A percentile compares a stretch with the other conserved stretches of the same genome.
Evolutionary conservation across 1,284 basidiomycete genomes (phyloP).

Genomic region (Cerioporus squamosus): DNA sequence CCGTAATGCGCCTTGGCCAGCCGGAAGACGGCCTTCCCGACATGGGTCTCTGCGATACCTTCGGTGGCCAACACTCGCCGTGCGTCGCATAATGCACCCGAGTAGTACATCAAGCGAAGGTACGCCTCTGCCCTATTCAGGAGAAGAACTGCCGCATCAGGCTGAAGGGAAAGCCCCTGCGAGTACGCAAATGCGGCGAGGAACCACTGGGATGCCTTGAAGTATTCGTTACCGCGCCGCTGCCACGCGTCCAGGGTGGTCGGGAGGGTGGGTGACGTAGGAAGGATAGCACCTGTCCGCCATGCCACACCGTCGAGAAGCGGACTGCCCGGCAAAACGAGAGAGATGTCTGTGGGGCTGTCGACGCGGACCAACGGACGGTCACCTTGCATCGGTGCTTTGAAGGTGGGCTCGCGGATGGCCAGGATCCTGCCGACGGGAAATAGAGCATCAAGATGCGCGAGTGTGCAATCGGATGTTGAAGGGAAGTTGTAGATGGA

Average conservation of each 20-base stretch:
- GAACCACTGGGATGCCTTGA: slow-evolving; percentile 26
- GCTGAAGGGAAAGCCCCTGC: slow-evolving; percentile 22
- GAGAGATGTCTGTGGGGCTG: slow-evolving; percentile 34
- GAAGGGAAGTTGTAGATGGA: slow-evolving; percentile 37
- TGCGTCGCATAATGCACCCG: slow-evolving; percentile 29
- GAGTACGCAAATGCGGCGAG: slow-evolving; percentile 31
- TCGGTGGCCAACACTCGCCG: slow-evolving; percentile 12
- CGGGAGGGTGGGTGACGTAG: not conserved
- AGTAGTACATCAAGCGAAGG: slow-evolving; percentile 25
- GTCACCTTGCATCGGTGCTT: slow-evolving; percentile 22
- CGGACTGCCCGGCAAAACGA: slow-evolving; percentile 16
- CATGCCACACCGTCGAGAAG: slow-evolving; percentile 16
- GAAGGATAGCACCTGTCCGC: slow-evolving; percentile 5
- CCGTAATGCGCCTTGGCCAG: slow-evolving; percentile 18
- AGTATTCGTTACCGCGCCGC: slow-evolving; percentile 19
- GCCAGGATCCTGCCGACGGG: slow-evolving; percentile 35
- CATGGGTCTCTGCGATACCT: not conserved
- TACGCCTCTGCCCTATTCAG: slow-evolving; percentile 28
- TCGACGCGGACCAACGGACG: slow-evolving; percentile 34
- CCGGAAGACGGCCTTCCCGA: slow-evolving; percentile 12
- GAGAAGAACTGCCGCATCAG: slow-evolving; percentile 14
- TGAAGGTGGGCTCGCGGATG: slow-evolving; percentile 39
- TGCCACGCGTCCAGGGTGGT: slow-evolving; percentile 22
- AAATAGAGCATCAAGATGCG: slow-evolving; percentile 33
- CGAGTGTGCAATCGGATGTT: slow-evolving; percentile 17